Percentiles rank a stretch among this genome's conserved stretches.
Conservation (phyloP, 345 rosid genomes). For the Nasturtium officinale region DNA sequence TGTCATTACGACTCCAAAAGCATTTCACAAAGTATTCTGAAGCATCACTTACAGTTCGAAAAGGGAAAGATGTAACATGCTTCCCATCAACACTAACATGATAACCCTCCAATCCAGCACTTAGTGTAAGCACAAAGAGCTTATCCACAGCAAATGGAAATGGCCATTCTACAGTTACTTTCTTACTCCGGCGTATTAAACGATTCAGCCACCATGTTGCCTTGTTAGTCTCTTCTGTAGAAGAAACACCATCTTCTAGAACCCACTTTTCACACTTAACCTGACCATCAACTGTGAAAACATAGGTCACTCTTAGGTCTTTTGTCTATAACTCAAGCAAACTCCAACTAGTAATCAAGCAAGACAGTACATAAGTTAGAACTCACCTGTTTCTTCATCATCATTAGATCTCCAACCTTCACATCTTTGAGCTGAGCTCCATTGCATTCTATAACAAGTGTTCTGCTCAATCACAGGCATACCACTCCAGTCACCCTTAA, state of each 20-base stretch:
- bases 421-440: slow-evolving; percentile 85
- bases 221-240: slow-evolving; percentile 71
- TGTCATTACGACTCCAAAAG: too few relatives aligned
- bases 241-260: slow-evolving; percentile 67
- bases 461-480: slow-evolving; percentile 92
- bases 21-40: background rate
- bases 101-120: slow-evolving; percentile 93
- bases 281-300: slow-evolving; percentile 91
- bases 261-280: slow-evolving; percentile 97
- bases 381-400: slow-evolving; percentile 82
- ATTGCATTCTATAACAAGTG: slow-evolving; percentile 93
- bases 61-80: slow-evolving; percentile 89
- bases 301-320: too few relatives aligned
- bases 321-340: too few relatives aligned
- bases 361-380: too few relatives aligned
- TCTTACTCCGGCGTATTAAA: slow-evolving; percentile 68
- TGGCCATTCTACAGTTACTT: slow-evolving; percentile 83
- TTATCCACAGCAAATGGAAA: slow-evolving; percentile 79
- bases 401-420: slow-evolving; percentile 81
- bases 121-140: slow-evolving; percentile 83
- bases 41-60: slow-evolving; percentile 76
- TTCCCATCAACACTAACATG: slow-evolving; percentile 87
- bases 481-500: slow-evolving; percentile 87
- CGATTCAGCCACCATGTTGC: slow-evolving; percentile 92
- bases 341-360: background rate